phyloP scores from a whole-genome alignment of 331 rosid genomes.

The Prunus yedoensis region DNA sequence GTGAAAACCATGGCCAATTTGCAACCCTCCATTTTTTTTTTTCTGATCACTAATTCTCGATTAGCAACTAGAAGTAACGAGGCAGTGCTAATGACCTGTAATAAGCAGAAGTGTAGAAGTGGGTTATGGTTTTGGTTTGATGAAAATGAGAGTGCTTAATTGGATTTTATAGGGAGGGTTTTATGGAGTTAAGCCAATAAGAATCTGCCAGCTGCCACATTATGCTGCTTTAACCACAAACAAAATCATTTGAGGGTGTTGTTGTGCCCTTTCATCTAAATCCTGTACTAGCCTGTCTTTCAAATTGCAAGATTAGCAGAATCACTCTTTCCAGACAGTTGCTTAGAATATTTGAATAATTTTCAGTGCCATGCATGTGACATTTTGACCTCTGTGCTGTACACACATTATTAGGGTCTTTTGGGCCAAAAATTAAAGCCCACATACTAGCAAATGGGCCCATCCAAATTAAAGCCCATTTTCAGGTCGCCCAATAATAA shows the following conservation, averaged over 20 bases:
- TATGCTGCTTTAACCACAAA: slow-evolving; percentile 15
- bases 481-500: too few species aligned
- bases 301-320: slow-evolving; percentile 6
- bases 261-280: slow-evolving; percentile 7
- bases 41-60: background rate
- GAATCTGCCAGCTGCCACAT: slow-evolving; percentile 12
- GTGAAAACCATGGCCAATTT: slow-evolving; percentile 38
- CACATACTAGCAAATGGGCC: too few species aligned
- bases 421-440: background rate
- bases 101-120: background rate
- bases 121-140: slow-evolving; percentile 10
- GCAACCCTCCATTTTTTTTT: slow-evolving; percentile 29
- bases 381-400: background rate
- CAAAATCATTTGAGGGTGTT: slow-evolving; percentile 31
- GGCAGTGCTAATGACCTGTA: background rate
- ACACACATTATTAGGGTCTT: background rate
- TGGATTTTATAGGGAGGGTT: slow-evolving; percentile 23
- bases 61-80: background rate
- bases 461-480: too few species aligned
- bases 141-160: background rate
- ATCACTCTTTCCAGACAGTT: slow-evolving; percentile 13
- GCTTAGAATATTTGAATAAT: background rate
- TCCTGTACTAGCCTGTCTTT: slow-evolving; percentile 27
- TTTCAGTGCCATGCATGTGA: slow-evolving; percentile 11
- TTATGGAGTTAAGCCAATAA: background rate